Evolutionary conservation across 1,284 basidiomycete species (phyloP).

Genomic region (Golubevia sp.): DNA sequence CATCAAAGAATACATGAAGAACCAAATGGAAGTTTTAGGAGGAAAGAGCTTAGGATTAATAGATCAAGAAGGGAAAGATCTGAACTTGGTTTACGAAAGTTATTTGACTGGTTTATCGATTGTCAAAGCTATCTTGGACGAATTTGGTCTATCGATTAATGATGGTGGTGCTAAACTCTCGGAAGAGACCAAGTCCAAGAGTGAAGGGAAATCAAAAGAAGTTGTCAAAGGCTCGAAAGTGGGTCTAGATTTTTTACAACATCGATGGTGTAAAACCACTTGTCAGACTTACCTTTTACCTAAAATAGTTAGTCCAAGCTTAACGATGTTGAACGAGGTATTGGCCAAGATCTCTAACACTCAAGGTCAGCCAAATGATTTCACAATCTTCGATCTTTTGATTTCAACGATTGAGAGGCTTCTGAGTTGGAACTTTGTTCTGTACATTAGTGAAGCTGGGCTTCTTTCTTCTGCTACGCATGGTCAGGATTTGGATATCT

Average conservation of each 20-base stretch:
- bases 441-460: slow-evolving; percentile 23
- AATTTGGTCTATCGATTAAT: slow-evolving; percentile 9
- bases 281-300: slow-evolving; percentile 6
- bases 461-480: no score
- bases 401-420: slow-evolving; percentile 31
- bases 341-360: no score
- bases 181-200: slow-evolving; percentile 15
- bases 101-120: not conserved
- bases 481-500: no score
- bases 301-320: no score
- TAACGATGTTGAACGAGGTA: no score
- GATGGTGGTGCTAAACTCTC: no score
- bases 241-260: slow-evolving; percentile 33
- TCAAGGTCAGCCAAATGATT: no score
- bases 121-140: slow-evolving; percentile 1
- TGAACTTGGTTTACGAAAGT: no score
- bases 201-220: slow-evolving; percentile 8
- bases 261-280: slow-evolving; percentile 41
- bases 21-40: no score
- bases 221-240: slow-evolving; percentile 8
- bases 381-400: slow-evolving; percentile 19
- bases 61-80: no score
- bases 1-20: no score
- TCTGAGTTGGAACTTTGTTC: slow-evolving; percentile 36
- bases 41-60: no score